Evolutionary conservation across 768 basidiomycete species (phyloP), one percentile per base, ranked within the genome.

Genomic region (Boletus fagicola): DNA sequence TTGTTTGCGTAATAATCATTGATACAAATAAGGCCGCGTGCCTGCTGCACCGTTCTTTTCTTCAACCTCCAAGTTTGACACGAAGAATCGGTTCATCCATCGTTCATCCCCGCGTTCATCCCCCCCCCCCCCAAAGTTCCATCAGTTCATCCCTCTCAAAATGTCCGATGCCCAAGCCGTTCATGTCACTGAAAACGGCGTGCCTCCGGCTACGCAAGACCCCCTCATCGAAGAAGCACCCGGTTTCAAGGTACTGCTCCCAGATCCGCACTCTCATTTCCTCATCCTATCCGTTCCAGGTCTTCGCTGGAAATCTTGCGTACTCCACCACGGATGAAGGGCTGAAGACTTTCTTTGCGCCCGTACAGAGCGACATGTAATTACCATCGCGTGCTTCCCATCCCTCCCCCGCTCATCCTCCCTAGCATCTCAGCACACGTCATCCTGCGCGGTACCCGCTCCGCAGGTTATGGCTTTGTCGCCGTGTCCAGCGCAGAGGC

Each of bases 291-390:
- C 30, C 18, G 51, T 49, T 49, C 22, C 66, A 94, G 92, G 90
- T 94, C 80, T 95, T 95, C 75, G 91, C 87, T 71, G 94, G 94
- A 68, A 96, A 96, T 79, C 92, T 96, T 81, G 85, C 92, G 80
- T 96, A 94, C 77, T 80, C 86, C 71, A 93, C 91, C 65, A 92
- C 89, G 81, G 91, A 93, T 82, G 89, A 92, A 77, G 90, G 90
- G 85, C 88, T 96, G 79, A 90, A 85, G 87, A 79, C 90, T 75
- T 89, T 96, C 82, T 96, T 95, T 82, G 88, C 82, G 75, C 88
- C 89, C 72, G 87, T 92, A 71, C 80, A 83, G 75, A 83, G 77
- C 79, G 92, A 92, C 76, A 87, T 95, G 94, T 95, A 80, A 70
- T 88, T 84, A 13, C 18, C 68, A 38, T 20, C 50, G n/a, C 10